phyloP scores from a whole-genome alignment of 108 stramenopile genomes.

The Aurantiochytrium sp. region DNA sequence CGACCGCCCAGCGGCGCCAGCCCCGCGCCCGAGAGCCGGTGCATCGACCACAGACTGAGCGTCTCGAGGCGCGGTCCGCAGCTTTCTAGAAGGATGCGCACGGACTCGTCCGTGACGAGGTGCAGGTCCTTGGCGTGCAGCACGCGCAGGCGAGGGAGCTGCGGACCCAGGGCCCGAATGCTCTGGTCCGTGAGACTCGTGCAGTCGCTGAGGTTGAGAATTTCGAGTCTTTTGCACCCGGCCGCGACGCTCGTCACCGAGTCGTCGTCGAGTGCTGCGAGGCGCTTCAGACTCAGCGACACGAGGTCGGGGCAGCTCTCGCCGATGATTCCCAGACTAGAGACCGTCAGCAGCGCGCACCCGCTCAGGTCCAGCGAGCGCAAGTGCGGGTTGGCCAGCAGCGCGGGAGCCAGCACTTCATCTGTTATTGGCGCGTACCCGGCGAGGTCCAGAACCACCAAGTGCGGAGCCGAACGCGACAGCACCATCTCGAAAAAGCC shows the following conservation, averaged over 20 bases:
- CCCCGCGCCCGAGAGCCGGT: not conserved
- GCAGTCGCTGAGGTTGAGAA: conserved; percentile 74
- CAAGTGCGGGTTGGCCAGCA: not conserved
- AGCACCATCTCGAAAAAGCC: not conserved
- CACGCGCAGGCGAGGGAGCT: not conserved
- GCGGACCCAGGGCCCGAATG: not conserved
- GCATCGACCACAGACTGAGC: conserved; percentile 11
- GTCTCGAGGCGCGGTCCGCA: not conserved
- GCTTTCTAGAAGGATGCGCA: not conserved
- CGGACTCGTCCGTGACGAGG: not conserved
- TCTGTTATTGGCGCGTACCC: not conserved
- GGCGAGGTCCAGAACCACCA: not conserved
- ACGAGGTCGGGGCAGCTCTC: not conserved
- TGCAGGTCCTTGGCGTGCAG: conserved; percentile 15
- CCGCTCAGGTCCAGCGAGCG: not conserved
- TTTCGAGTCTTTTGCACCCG: conserved; percentile 71
- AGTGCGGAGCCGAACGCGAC: not conserved
- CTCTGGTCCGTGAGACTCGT: not conserved
- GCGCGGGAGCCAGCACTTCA: not conserved
- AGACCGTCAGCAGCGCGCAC: not conserved
- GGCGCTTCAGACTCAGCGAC: conserved; percentile 17
- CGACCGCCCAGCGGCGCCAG: not conserved
- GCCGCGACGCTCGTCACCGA: conserved; percentile 67
- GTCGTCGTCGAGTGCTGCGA: conserved; percentile 70
- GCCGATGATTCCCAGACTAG: not conserved